Evolutionary conservation across 2,329 filamentous ascomycete species (phyloP).

Genomic region (Huntiella bhutanensis): DNA sequence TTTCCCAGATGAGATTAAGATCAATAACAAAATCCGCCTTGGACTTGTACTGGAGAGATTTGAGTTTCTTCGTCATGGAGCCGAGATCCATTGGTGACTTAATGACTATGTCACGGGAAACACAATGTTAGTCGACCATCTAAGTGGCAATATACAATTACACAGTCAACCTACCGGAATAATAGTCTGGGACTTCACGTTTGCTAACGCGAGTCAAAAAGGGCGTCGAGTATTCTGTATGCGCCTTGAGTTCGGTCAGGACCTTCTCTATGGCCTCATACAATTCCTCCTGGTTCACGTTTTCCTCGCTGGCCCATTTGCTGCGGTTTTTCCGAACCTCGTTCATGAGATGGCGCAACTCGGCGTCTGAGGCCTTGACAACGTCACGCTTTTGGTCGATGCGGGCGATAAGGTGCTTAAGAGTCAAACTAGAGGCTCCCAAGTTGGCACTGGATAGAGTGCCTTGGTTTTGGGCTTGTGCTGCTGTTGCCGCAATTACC

Average conservation of each 20-base stretch:
- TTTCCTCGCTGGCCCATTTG: slow-evolving; percentile 97
- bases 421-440: slow-evolving; percentile 81
- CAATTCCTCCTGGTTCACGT: slow-evolving; percentile 90
- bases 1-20: slow-evolving; percentile 88
- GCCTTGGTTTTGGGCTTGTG: slow-evolving; percentile 25
- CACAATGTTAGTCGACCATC: not conserved
- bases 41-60: slow-evolving; percentile 58
- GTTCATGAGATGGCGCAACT: slow-evolving; percentile 81
- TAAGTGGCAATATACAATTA: slow-evolving; percentile 7
- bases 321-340: slow-evolving; percentile 95
- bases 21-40: slow-evolving; percentile 92
- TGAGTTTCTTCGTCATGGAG: slow-evolving; percentile 95
- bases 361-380: slow-evolving; percentile 81
- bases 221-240: slow-evolving; percentile 92
- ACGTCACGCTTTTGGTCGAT: slow-evolving; percentile 85
- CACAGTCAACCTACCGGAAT: slow-evolving; percentile 45
- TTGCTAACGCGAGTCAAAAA: slow-evolving; percentile 93
- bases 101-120: slow-evolving; percentile 39
- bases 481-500: slow-evolving; percentile 35
- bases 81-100: slow-evolving; percentile 97
- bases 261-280: slow-evolving; percentile 97
- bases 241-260: slow-evolving; percentile 86
- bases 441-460: slow-evolving; percentile 86
- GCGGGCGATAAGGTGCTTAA: slow-evolving; percentile 90
- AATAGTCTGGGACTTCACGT: slow-evolving; percentile 89